Conservation (phyloP, 768 basidiomycete genomes). For the Lanmaoa rubissima region DNA sequence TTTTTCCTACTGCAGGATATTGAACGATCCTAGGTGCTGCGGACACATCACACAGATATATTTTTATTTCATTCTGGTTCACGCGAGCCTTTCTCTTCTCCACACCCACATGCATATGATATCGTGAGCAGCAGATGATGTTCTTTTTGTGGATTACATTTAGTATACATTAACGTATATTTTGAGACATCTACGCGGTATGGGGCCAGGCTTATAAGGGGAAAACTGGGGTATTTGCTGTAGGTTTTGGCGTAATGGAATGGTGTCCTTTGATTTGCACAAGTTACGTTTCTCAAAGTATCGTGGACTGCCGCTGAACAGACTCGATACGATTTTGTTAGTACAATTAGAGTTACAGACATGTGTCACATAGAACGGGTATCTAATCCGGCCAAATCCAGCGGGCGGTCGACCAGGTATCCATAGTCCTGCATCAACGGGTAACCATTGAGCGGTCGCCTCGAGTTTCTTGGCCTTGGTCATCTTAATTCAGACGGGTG, state of each 20-base stretch:
- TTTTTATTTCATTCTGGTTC: constrained; percentile 8
- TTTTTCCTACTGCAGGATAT: background rate
- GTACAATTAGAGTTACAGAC: constrained; percentile 5
- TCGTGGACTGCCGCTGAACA: background rate
- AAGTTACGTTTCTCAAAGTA: no score
- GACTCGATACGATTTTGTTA: background rate
- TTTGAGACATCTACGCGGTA: background rate
- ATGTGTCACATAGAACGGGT: background rate
- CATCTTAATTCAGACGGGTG: constrained; percentile 24
- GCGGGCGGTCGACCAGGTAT: background rate
- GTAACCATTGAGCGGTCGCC: background rate
- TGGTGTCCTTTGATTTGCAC: background rate
- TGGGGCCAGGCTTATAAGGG: background rate
- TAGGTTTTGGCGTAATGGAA: background rate
- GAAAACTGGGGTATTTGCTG: background rate
- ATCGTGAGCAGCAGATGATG: constrained; percentile 7
- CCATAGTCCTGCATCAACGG: constrained; percentile 3
- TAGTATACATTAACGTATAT: constrained; percentile 1
- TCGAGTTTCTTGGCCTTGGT: constrained; percentile 17
- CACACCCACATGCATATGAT: constrained; percentile 4
- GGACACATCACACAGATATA: constrained; percentile 17
- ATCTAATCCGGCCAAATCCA: background rate
- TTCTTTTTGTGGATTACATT: constrained; percentile 1
- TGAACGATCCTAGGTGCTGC: background rate
- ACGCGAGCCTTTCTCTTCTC: constrained; percentile 1